A percentile compares a stretch with the other conserved stretches of the same genome.
phyloP scores from a whole-genome alignment of 148 eudicot genomes.

The Rhododendron vialii region DNA sequence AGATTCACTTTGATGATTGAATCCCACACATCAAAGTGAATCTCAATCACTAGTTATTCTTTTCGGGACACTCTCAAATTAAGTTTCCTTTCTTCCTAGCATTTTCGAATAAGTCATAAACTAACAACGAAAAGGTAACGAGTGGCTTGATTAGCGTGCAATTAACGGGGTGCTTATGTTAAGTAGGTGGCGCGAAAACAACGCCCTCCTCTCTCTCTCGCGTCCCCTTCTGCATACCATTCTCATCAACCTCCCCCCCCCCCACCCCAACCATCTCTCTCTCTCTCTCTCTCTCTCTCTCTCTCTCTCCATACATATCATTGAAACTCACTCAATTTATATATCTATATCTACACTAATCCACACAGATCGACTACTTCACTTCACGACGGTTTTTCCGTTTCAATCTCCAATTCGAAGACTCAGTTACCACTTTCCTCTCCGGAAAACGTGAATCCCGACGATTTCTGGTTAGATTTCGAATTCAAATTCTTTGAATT shows the following conservation, averaged over 20 bases:
- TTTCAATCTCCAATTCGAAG: background rate
- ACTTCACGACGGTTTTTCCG: background rate
- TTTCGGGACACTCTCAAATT: rapidly evolving
- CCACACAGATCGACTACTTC: background rate
- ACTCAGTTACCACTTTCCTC: background rate
- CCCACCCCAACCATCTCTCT: background rate
- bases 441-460: background rate
- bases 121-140: background rate
- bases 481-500: background rate
- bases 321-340: background rate
- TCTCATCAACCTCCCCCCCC: constrained; percentile 1
- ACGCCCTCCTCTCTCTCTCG: background rate
- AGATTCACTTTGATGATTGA: too few relatives aligned
- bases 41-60: too few relatives aligned
- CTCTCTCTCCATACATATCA: background rate
- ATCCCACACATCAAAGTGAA: too few relatives aligned
- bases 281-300: constrained; percentile 3
- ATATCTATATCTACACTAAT: background rate
- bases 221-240: background rate
- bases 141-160: background rate
- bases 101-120: too few relatives aligned
- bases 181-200: constrained; percentile 8
- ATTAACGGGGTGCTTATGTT: background rate
- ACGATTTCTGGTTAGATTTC: constrained; percentile 1
- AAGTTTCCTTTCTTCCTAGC: too few relatives aligned